Conservation (phyloP, 768 basidiomycete species). For the Podaxis pistillaris region DNA sequence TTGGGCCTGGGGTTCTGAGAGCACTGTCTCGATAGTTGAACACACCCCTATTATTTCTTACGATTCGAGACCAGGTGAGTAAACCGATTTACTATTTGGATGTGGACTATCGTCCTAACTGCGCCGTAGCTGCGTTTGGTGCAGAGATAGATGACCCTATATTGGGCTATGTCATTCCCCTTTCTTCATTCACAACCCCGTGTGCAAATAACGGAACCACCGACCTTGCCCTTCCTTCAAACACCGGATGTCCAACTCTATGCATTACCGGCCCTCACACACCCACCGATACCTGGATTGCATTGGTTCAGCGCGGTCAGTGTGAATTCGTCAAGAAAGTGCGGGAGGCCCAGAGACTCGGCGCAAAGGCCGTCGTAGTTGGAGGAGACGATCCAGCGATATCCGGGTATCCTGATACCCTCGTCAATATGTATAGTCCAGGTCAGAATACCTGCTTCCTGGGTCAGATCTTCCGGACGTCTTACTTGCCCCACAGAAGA, state of each 20-base stretch:
- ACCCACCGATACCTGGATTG: conserved; percentile 84
- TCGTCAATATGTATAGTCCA: conserved; percentile 92
- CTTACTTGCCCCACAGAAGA: conserved; percentile 52
- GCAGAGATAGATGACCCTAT: conserved; percentile 66
- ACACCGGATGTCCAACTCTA: conserved; percentile 68
- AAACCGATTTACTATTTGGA: not conserved
- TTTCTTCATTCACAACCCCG: conserved; percentile 58
- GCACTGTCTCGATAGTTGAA: conserved; percentile 75
- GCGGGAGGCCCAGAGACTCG: conserved; percentile 65
- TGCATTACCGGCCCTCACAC: conserved; percentile 54
- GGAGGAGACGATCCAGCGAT: conserved; percentile 74
- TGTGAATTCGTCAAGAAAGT: conserved; percentile 94
- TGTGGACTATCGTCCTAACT: not conserved
- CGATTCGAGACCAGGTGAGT: conserved; percentile 58
- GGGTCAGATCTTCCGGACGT: conserved; percentile 11
- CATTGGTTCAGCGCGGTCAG: conserved; percentile 82
- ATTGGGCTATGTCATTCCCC: conserved; percentile 69
- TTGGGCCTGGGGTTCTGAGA: conserved; percentile 70
- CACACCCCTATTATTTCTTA: conserved; percentile 69
- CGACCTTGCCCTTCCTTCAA: conserved; percentile 26
- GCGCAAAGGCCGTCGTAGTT: conserved; percentile 88
- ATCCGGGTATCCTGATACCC: conserved; percentile 66
- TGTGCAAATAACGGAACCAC: conserved; percentile 39
- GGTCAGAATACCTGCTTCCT: conserved; percentile 42
- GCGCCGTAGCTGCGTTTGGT: conserved; percentile 64